These are phyloP conservation scores for Quercus phellos DNA, from an alignment of 331 rosid species.

Conservation along the genomic window DNA sequence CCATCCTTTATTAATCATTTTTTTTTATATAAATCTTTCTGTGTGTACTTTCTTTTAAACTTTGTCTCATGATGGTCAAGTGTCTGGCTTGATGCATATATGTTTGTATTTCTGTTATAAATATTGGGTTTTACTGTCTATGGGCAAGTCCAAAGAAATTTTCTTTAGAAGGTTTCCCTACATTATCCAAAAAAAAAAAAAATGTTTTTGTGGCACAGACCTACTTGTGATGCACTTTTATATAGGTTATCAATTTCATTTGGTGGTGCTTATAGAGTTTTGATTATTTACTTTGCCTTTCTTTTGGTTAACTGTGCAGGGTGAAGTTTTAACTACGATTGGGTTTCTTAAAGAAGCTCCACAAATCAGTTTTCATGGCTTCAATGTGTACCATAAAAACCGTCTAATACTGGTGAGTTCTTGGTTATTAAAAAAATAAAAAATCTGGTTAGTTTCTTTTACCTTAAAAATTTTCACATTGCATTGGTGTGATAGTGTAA, in stretches of 20 bases:
- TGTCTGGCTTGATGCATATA: too few species aligned
- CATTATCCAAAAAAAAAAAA: too few species aligned
- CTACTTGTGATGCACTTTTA: not conserved
- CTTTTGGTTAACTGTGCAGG: constrained; percentile 42
- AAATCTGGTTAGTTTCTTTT: not conserved
- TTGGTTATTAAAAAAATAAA: not conserved
- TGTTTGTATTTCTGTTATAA: too few species aligned
- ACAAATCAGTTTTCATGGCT: constrained; percentile 53
- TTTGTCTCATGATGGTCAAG: not conserved
- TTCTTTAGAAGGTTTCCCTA: too few species aligned
- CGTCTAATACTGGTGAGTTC: constrained; percentile 68
- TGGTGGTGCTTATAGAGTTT: not conserved
- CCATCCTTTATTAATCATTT: not conserved
- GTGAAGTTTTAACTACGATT: constrained; percentile 55
- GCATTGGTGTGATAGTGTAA: not conserved
- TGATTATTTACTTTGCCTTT: not conserved
- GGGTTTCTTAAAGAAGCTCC: constrained; percentile 95
- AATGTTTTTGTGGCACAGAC: not conserved
- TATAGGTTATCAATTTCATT: not conserved
- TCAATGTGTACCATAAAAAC: constrained; percentile 84
- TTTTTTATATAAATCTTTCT: not conserved
- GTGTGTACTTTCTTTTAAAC: not conserved
- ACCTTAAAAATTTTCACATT: not conserved
- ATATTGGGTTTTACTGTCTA: not conserved
- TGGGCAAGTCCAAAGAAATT: too few species aligned